These are phyloP conservation scores for Spathaspora passalidarum DNA, from an alignment of 805 yeast species.

Conservation along the genomic window DNA sequence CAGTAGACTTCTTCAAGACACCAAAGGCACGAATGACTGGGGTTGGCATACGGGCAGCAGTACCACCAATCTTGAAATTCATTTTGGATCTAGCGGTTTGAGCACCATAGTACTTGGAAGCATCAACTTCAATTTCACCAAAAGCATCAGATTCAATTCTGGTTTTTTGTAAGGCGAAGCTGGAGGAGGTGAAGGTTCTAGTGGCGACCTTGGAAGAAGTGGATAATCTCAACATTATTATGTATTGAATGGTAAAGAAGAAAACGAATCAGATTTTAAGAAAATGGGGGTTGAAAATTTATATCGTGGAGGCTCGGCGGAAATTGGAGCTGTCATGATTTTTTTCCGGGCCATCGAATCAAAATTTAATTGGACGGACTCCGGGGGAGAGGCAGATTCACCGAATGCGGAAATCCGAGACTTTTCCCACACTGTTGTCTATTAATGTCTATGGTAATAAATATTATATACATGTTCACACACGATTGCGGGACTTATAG, in stretches of 20 bases:
- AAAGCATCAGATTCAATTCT: conserved; percentile 94
- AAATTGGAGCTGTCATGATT: background rate
- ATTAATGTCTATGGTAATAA: no score
- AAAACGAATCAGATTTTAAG: background rate
- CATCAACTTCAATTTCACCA: conserved; percentile 91
- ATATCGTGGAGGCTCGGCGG: background rate
- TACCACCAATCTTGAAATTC: conserved; percentile 96
- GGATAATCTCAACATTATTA: conserved; percentile 27
- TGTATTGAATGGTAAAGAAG: background rate
- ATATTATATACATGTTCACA: background rate
- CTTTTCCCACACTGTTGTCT: no score
- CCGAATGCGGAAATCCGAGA: background rate
- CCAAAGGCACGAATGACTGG: conserved; percentile 93
- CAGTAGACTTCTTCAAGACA: conserved; percentile 89
- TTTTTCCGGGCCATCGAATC: background rate
- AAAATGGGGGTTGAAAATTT: background rate
- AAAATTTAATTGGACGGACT: background rate
- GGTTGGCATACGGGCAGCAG: conserved; percentile 84
- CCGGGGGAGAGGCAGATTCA: background rate
- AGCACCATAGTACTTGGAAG: conserved; percentile 93
- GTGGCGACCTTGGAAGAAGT: conserved; percentile 11
- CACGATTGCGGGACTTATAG: background rate
- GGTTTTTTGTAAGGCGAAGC: conserved; percentile 22
- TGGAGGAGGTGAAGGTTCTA: conserved; percentile 30
- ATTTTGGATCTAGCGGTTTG: conserved; percentile 92